Evolutionary conservation across 805 yeast species (phyloP), one percentile per base, ranked within the genome.

Genomic region (Myxozyma vanderwaltii): DNA sequence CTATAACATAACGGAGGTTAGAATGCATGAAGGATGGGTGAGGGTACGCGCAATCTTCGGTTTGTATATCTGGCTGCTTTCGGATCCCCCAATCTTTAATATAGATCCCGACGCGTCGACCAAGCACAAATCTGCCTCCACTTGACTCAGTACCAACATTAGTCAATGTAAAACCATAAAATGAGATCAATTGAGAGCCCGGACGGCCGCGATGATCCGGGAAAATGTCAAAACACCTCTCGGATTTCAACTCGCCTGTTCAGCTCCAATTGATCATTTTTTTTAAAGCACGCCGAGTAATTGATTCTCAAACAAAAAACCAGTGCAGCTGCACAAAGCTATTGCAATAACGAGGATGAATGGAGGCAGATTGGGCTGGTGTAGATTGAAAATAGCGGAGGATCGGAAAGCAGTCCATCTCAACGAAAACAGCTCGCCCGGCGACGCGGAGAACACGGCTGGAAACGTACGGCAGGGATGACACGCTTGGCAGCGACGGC

Each of bases 401-500:
- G 43, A 48, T 48, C 52, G 52, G 52, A 33, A 48, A 27, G 27
- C 43, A n/a, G 43, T 15, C 38, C 26, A 41, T n/a, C 29, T 24
- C 31, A 23, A 36, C 52, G 33, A 35, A 15, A 47, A 36, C 29
- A 17, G 31, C 13, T 15, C 31, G 43, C 43, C 41, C n/a, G 43
- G 27, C 10, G 21, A 24, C 15, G 43, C 35, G 12, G 13, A 15
- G 23, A 27, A 13, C 6, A 35, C 23, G 33, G 43, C 15, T 41
- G 43, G 26, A 41, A 29, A 69, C 74, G 31, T 66, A 71, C 73
- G 52, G 67, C 71, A 48, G 71, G 55, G 36, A 33, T 70, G 64
- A 70, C 68, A 61, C 75, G 68, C 65, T 69, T 64, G 61, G 73
- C 68, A 56, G 73, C 69, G 56, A 65, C 63, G 53, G 71, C 69